Percentiles rank a stretch among this genome's conserved stretches.
Conservation (phyloP, 2,329 filamentous ascomycete species). For the Didymella keratinophila region DNA sequence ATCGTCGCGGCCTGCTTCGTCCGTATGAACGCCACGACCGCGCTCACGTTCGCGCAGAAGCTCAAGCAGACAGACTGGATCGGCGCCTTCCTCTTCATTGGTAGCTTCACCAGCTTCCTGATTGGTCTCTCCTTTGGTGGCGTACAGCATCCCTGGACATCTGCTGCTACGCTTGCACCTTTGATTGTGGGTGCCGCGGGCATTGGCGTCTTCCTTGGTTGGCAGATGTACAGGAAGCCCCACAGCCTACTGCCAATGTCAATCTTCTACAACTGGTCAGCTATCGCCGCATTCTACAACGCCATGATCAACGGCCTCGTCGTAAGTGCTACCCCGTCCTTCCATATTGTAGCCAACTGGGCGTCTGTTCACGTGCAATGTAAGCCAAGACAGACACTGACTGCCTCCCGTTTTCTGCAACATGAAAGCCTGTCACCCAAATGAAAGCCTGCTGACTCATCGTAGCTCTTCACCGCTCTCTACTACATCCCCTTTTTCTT, state of each 20-base stretch:
- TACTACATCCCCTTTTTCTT: slow-evolving; percentile 56
- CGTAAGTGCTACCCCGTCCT: slow-evolving; percentile 38
- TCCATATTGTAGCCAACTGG: neutral
- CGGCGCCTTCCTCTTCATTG: slow-evolving; percentile 52
- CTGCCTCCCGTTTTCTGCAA: too few species aligned
- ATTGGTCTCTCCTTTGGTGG: slow-evolving; percentile 56
- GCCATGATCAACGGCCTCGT: slow-evolving; percentile 55
- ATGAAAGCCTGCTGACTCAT: neutral
- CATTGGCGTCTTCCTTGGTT: slow-evolving; percentile 46
- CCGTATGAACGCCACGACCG: slow-evolving; percentile 28
- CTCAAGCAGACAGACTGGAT: slow-evolving; percentile 53
- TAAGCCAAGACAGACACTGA: too few species aligned
- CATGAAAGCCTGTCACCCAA: too few species aligned
- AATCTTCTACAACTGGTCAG: slow-evolving; percentile 49
- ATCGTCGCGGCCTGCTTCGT: slow-evolving; percentile 35
- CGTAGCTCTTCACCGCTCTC: slow-evolving; percentile 52
- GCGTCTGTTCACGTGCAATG: too few species aligned
- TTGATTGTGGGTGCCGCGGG: slow-evolving; percentile 47
- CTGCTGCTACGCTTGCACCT: slow-evolving; percentile 52
- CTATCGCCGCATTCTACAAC: slow-evolving; percentile 52
- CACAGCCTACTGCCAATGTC: slow-evolving; percentile 50
- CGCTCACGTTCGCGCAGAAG: slow-evolving; percentile 34
- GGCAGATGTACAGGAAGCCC: slow-evolving; percentile 46
- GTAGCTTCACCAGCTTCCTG: slow-evolving; percentile 50
- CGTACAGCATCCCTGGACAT: slow-evolving; percentile 50